Base-by-base conservation (phyloP, 805 yeast species). In the Torulaspora delbrueckii region DNA sequence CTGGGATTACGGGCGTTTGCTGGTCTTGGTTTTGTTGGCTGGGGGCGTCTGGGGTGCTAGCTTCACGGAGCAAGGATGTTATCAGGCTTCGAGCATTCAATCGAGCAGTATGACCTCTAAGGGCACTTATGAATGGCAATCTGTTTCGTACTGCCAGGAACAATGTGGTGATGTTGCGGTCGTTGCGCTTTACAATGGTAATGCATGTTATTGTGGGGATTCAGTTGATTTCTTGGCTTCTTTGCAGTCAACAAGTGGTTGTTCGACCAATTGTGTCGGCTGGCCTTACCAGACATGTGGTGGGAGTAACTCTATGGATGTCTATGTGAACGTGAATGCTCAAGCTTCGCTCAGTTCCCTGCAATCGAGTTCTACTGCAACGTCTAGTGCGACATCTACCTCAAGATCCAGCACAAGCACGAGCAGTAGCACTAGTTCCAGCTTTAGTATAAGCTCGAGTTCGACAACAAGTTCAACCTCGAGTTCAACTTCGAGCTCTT, bases 151-250 rank as follows among this genome's bases (percentile, higher is more conserved):
- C 57, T 84, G 93, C 63, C 68, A 71, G 47, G 52, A 57, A 6
- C 68, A 70, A 50, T 83, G 96, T 65, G 54, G 65, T 45, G 74
- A 75, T 7, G 68, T 65, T 56, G 65, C 69, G 16, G 70, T 73
- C 14, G 75, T 75, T 34, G 89, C 84, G 3, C 60, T 78, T 27
- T 60, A 73, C 9, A 63, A 72, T 41, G 86, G 88, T 7, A 56
- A 70, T 22, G 62, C 64, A 14, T 86, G 95, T 63, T 84, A 75
- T 57, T 86, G 95, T 63, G 91, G 91, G 23, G 67, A 74, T 55
- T 50, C 67, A 1, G 42, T 45, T 8, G 31, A 44, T 5, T 28
- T 36, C 8, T 32, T 60, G 27, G 46, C 63, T 1, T 69, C 76
- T 8, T 58, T 71, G 3, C 72, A 79, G 3, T 44, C 63, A 6